phyloP scores from a whole-genome alignment of 1,139 yeast species.

The Pichiaceae sp. region DNA sequence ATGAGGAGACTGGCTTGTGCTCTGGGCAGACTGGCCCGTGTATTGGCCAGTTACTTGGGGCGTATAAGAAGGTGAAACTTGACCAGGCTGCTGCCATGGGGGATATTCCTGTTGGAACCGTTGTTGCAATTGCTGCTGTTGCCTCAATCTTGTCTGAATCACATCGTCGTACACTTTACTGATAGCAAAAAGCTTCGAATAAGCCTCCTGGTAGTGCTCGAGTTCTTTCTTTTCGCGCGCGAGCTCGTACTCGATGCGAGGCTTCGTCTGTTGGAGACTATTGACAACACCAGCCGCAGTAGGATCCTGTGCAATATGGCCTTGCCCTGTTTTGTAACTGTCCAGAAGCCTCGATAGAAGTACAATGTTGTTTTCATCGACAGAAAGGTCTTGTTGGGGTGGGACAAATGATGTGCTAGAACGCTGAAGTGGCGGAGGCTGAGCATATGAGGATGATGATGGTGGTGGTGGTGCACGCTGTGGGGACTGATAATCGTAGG shows the following conservation, averaged over 20 bases:
- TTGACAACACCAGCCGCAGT: constrained; percentile 58
- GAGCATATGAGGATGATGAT: background rate
- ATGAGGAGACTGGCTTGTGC: too few species aligned
- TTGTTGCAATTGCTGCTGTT: constrained; percentile 7
- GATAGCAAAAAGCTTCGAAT: constrained; percentile 74
- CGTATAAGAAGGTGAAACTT: too few species aligned
- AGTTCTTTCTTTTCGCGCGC: constrained; percentile 58
- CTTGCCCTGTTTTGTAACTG: constrained; percentile 35
- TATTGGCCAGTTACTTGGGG: too few species aligned
- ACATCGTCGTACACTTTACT: constrained; percentile 71
- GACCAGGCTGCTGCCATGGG: constrained; percentile 1
- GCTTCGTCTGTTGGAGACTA: constrained; percentile 57
- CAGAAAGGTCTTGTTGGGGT: constrained; percentile 17
- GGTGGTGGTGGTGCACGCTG: background rate
- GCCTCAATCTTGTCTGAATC: constrained; percentile 56
- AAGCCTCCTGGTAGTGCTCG: constrained; percentile 67
- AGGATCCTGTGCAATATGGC: constrained; percentile 48
- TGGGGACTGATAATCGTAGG: background rate
- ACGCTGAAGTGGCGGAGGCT: background rate
- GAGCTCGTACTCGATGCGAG: constrained; percentile 64
- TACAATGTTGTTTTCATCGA: constrained; percentile 62
- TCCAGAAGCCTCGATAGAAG: constrained; percentile 62
- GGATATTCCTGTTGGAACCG: constrained; percentile 1
- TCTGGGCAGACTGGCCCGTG: too few species aligned
- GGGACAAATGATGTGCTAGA: background rate